phyloP scores from a whole-genome alignment of 352 stramenopile species.

The Blastocystis sp. region DNA sequence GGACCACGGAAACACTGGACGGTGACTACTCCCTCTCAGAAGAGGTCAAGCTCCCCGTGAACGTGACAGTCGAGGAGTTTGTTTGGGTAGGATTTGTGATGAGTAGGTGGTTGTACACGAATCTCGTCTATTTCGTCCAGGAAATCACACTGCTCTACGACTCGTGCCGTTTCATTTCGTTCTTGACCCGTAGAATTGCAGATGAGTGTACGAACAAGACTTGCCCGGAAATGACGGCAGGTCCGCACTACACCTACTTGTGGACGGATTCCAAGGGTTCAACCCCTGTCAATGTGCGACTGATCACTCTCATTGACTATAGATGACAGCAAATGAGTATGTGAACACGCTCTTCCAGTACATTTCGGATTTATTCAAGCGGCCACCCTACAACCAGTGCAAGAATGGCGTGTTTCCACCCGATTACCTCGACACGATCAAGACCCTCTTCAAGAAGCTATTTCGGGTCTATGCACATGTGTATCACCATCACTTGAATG shows the following conservation, averaged over 20 bases:
- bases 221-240: slow-evolving; percentile 51
- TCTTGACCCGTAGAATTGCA: slow-evolving; percentile 6
- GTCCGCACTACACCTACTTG: slow-evolving; percentile 43
- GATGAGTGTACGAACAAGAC: slow-evolving; percentile 16
- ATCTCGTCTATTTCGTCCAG: slow-evolving; percentile 49
- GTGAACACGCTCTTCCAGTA: slow-evolving; percentile 52
- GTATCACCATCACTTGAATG: slow-evolving; percentile 83
- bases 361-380: slow-evolving; percentile 53
- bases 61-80: slow-evolving; percentile 36
- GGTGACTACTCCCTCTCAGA: not conserved
- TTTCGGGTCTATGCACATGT: slow-evolving; percentile 90
- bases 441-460: slow-evolving; percentile 84
- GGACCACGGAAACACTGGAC: slow-evolving; percentile 23
- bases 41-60: slow-evolving; percentile 17
- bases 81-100: not conserved
- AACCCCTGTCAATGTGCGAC: slow-evolving; percentile 1
- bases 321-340: slow-evolving; percentile 53
- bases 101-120: slow-evolving; percentile 40
- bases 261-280: slow-evolving; percentile 22
- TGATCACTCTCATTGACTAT: not conserved
- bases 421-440: slow-evolving; percentile 72
- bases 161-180: not conserved
- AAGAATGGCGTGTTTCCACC: slow-evolving; percentile 65
- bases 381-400: slow-evolving; percentile 52
- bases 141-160: slow-evolving; percentile 48